These are phyloP conservation scores for Phytophthora ohioensis DNA, from an alignment of 352 stramenopile species.

Conservation along the genomic window DNA sequence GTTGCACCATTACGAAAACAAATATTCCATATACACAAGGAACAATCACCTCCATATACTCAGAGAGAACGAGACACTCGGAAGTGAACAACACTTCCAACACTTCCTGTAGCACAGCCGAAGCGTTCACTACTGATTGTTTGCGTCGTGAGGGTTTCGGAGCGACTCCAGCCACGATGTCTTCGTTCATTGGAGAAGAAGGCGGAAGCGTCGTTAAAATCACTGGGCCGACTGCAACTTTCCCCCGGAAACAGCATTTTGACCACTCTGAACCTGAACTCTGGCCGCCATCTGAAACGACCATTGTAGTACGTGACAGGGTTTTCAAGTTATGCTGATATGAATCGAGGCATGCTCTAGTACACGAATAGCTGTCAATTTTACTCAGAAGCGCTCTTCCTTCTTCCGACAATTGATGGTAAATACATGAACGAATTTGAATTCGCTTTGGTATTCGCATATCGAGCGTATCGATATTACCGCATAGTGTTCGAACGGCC, in stretches of 20 bases:
- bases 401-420: conserved; percentile 11
- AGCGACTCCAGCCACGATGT: neutral
- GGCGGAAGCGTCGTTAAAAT: neutral
- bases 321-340: conserved; percentile 15
- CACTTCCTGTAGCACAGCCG: conserved; percentile 22
- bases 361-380: neutral
- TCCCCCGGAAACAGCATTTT: neutral
- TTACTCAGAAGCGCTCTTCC: neutral
- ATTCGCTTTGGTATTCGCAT: neutral
- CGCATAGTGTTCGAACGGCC: neutral
- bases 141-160: conserved; percentile 6
- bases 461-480: neutral
- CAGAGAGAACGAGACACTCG: conserved; percentile 47
- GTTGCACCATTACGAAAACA: conserved; percentile 17
- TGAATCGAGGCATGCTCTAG: neutral
- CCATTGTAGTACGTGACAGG: neutral
- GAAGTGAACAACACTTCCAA: conserved; percentile 42
- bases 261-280: neutral
- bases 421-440: conserved; percentile 24
- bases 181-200: conserved; percentile 1
- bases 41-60: conserved; percentile 54
- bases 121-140: conserved; percentile 11
- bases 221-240: neutral
- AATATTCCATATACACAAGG: conserved; percentile 40
- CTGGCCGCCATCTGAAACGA: neutral